Conservation (phyloP, 2,329 filamentous ascomycete genomes). For the Juglanconis sp. region DNA sequence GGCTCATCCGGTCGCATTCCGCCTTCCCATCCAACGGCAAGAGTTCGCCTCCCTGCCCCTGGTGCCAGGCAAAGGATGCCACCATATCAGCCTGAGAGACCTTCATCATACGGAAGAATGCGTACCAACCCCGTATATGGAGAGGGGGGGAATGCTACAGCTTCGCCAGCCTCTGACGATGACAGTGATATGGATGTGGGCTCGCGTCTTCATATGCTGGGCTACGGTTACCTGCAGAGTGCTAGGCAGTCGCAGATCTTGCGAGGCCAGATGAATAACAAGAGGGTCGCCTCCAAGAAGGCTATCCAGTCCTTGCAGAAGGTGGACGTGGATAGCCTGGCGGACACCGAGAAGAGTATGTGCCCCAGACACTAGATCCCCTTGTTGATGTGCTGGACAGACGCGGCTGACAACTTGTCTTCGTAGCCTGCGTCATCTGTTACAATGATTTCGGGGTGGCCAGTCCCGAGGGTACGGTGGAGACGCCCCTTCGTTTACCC, state of each 20-base stretch:
- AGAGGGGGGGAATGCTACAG: not conserved
- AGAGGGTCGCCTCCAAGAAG: conserved; percentile 45
- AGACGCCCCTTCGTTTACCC: conserved; percentile 56
- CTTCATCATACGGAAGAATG: not conserved
- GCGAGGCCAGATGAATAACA: conserved; percentile 41
- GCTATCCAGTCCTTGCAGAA: conserved; percentile 45
- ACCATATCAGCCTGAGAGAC: not conserved
- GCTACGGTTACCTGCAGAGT: not conserved
- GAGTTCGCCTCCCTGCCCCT: not conserved
- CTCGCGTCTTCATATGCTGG: conserved; percentile 33
- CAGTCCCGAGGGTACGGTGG: conserved; percentile 56
- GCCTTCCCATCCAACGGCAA: not conserved
- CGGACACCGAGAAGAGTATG: conserved; percentile 48
- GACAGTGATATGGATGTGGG: conserved; percentile 22
- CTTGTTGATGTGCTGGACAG: conserved; percentile 1
- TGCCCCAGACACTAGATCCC: conserved; percentile 14
- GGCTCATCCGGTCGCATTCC: not conserved
- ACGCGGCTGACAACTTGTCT: conserved; percentile 2
- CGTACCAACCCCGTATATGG: not conserved
- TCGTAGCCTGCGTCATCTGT: conserved; percentile 58
- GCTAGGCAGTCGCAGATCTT: conserved; percentile 35
- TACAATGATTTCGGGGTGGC: conserved; percentile 59
- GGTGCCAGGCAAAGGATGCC: not conserved
- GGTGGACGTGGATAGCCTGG: conserved; percentile 42
- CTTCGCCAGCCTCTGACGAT: conserved; percentile 2